Conservation (phyloP, 495 filamentous ascomycete genomes). For the Lasiosphaeria hispida region DNA sequence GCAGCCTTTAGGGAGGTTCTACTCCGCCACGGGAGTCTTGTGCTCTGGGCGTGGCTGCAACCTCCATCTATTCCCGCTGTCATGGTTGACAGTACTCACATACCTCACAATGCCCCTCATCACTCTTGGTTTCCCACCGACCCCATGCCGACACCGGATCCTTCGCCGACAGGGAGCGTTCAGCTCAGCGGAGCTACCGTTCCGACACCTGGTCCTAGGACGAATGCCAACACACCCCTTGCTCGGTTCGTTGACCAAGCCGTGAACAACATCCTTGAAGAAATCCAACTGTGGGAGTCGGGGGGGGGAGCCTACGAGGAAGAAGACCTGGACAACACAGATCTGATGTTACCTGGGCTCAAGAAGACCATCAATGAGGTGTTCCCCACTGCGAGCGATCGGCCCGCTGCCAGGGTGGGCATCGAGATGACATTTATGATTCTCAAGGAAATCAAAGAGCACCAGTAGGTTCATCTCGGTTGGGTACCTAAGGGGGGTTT, state of each 20-base stretch:
- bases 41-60: constrained; percentile 17
- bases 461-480: too few relatives aligned
- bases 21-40: constrained; percentile 17
- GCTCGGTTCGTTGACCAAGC: neutral
- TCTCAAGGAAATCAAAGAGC: neutral
- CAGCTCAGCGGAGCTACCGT: neutral
- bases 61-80: neutral
- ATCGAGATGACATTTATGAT: constrained; percentile 6
- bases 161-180: neutral
- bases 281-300: neutral
- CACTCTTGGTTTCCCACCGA: too few relatives aligned
- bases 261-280: neutral
- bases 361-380: constrained; percentile 1
- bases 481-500: too few relatives aligned
- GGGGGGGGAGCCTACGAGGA: neutral
- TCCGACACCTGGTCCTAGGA: neutral
- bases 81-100: neutral
- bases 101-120: neutral
- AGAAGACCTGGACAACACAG: neutral
- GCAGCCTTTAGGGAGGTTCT: constrained; percentile 22
- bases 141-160: neutral
- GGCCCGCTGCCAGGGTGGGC: neutral
- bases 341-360: neutral
- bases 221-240: neutral
- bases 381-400: neutral